Evolutionary conservation across 805 yeast species (phyloP), one percentile per base, ranked within the genome.

Genomic region (Saturnispora halmiae): DNA sequence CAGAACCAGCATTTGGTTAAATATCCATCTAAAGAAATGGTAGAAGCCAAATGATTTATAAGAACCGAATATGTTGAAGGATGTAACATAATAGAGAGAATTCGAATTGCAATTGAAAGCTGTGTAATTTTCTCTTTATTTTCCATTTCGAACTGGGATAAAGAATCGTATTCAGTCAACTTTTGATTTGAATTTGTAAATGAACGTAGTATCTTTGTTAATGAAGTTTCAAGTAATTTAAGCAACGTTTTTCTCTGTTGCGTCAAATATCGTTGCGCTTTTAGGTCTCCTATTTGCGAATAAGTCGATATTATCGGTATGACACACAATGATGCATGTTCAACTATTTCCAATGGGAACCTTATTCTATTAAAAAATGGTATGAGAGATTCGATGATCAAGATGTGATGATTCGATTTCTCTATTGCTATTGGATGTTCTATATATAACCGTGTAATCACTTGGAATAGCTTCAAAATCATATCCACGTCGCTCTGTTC

Each of bases 1-100:
- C 64, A 60, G 40, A 60, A 56, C 64, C 64, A 60, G 2, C 52
- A 40, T 37, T 60, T 49, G 15, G 50, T 46, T 2, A 58, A 48
- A 11, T 49, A 42, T 22, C 51, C 52, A 28, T 61, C 60, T 2
- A 59, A 18, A 9, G 46, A 36, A 18, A 50, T 46, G 2, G 50
- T 42, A 5, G 46, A 43, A 20, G 52, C 54, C 2, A 50, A 40
- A 14, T 54, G 51, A 3, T 52, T 34, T 32, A 50, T 45, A 20
- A 57, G 50, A 2, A 45, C 27, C 3, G 48, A 42, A 13, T 37
- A 38, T 7, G 58, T 34, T 7, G 50, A 48, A 1, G 51, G 48
- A 29, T 59, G 56, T 2, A 55, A 40, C 10, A 61, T 32, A 2
- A 60, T 44, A 26, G 54, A 53, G 6, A 58, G 26, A 6, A 58